phyloP scores from a whole-genome alignment of 306 rosid genomes.

The Trifolium subterraneum region DNA sequence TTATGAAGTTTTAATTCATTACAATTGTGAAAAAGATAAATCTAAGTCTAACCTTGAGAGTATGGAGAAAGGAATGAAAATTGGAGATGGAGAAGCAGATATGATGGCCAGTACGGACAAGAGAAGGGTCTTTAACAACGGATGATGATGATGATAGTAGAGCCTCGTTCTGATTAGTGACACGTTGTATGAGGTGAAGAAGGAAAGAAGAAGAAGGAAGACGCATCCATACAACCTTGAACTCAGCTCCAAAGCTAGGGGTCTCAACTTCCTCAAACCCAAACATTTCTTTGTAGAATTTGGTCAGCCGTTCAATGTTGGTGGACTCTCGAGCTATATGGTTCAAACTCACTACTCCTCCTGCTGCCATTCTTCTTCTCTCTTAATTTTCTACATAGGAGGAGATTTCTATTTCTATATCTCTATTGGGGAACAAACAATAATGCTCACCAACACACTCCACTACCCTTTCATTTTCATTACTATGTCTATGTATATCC shows the following conservation, averaged over 20 bases:
- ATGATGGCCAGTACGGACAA: conserved; percentile 83
- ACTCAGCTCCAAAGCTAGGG: too few species aligned
- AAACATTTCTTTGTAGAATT: conserved; percentile 61
- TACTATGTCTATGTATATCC: too few species aligned
- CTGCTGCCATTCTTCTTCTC: conserved; percentile 47
- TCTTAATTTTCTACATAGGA: not conserved
- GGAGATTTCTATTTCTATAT: not conserved
- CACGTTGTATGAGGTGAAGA: too few species aligned
- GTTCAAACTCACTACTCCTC: conserved; percentile 50
- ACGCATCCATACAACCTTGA: too few species aligned
- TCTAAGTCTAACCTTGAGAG: conserved; percentile 51
- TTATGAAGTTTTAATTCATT: too few species aligned
- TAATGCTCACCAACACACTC: not conserved
- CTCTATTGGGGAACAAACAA: not conserved
- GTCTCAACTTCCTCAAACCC: conserved; percentile 86
- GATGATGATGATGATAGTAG: conserved; percentile 73
- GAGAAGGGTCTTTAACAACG: conserved; percentile 65
- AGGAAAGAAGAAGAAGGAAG: too few species aligned
- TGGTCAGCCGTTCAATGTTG: conserved; percentile 64
- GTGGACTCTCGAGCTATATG: conserved; percentile 76
- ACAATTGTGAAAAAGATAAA: too few species aligned
- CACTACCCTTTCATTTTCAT: too few species aligned
- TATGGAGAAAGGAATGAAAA: conserved; percentile 53
- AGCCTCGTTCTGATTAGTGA: conserved; percentile 71
- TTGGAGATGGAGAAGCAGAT: conserved; percentile 82